phyloP scores from a whole-genome alignment of 352 stramenopile species.

The Phytopythium kandeliae region DNA sequence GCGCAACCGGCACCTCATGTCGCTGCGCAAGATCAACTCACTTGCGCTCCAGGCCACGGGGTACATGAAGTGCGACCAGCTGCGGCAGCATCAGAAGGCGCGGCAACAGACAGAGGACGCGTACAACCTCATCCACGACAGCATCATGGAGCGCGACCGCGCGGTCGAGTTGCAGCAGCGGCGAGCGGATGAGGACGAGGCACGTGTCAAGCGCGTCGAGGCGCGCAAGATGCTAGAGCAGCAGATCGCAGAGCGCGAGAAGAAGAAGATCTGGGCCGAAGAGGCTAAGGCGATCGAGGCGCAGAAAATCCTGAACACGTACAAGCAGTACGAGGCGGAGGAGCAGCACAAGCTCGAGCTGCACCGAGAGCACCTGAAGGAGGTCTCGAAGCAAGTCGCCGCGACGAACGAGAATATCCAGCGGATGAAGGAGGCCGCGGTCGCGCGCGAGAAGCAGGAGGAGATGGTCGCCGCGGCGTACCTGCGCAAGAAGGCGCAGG shows the following conservation, averaged over 20 bases:
- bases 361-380: slow-evolving; percentile 34
- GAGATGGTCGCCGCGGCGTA: slow-evolving; percentile 59
- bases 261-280: slow-evolving; percentile 67
- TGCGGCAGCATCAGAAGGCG: slow-evolving; percentile 39
- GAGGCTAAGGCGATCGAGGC: slow-evolving; percentile 73
- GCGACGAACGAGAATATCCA: slow-evolving; percentile 67
- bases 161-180: slow-evolving; percentile 45
- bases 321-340: slow-evolving; percentile 77
- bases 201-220: slow-evolving; percentile 47
- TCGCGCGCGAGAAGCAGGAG: slow-evolving; percentile 49
- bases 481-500: slow-evolving; percentile 58
- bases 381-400: slow-evolving; percentile 39
- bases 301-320: slow-evolving; percentile 72
- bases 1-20: slow-evolving; percentile 53
- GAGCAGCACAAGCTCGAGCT: slow-evolving; percentile 51
- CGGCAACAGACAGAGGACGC: slow-evolving; percentile 31
- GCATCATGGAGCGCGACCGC: slow-evolving; percentile 70
- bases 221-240: slow-evolving; percentile 60
- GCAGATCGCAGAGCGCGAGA: slow-evolving; percentile 62
- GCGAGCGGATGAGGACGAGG: slow-evolving; percentile 30
- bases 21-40: slow-evolving; percentile 64
- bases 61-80: slow-evolving; percentile 56
- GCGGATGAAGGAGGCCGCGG: slow-evolving; percentile 50
- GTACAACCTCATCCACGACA: slow-evolving; percentile 69
- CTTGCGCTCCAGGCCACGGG: slow-evolving; percentile 53